Evolutionary conservation across 768 basidiomycete genomes (phyloP), one percentile per base, ranked within the genome.

Genomic region (Boletus fagicola): DNA sequence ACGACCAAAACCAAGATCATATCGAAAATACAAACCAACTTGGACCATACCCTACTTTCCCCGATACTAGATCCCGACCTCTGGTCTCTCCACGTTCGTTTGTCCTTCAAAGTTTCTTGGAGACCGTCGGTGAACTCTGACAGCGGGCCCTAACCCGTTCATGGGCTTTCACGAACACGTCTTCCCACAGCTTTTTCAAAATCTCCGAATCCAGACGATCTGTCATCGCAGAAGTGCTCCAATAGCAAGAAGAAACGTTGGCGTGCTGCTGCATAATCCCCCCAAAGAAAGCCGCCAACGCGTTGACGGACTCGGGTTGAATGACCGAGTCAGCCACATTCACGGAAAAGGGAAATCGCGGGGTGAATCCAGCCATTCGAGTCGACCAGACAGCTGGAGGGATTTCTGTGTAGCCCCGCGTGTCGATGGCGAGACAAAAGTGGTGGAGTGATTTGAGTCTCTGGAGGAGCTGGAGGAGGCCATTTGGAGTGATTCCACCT

Each of bases 251-350:
- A 22, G 16, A 38, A 18, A 55, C 36, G 10, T 30, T 24, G n/a
- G 43, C 5, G 18, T 51, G 30, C 22, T 46, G 53, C 13, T 52
- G 49, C 63, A 62, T 58, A 16, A 64, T 49, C 39, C 46, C 42
- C 30, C 50, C 48, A 44, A 66, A 67, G 35, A 66, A 67, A n/a
- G 43, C 38, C 7, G 49, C 65, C 33, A 66, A 22, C 8, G 59
- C 59, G 8, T 57, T 52, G 0, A 67, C 62, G 9, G 65, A 53
- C 36, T 55, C 53, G 45, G 62, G 62, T 12, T 53, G 57, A 18
- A 66, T 59, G 20, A 39, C 10, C 26, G 65, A 67, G 35, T 66
- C 65, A 0, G 46, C 57, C 28, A 66, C 61, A 18, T 66, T 59
- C 16, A 65, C 45, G 18, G 24, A 58, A 26, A 65, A 53, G 9